Conservation (phyloP, 2,329 filamentous ascomycete genomes). For the Cryoendolithus antarcticus region DNA sequence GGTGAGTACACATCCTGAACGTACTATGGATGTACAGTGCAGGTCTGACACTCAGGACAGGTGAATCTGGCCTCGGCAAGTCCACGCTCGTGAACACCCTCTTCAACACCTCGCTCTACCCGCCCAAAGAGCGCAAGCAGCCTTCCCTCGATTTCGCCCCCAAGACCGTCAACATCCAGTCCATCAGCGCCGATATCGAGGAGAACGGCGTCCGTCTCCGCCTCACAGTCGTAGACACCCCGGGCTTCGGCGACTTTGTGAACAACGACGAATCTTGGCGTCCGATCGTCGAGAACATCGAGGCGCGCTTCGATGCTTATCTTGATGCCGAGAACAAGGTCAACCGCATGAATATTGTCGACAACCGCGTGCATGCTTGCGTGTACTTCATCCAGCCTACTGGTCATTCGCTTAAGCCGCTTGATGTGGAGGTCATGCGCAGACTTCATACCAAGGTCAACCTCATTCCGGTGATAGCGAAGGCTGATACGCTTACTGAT, state of each 20-base stretch:
- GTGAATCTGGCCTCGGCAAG: conserved; percentile 98
- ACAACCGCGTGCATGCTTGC: conserved; percentile 97
- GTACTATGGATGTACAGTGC: conserved; percentile 1
- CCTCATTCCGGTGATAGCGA: conserved; percentile 96
- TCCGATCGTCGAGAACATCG: conserved; percentile 98
- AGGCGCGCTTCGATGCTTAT: conserved; percentile 97
- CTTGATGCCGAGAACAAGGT: conserved; percentile 99
- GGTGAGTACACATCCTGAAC: conserved; percentile 50
- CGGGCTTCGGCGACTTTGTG: conserved; percentile 96
- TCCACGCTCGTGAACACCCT: conserved; percentile 98
- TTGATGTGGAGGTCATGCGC: conserved; percentile 99
- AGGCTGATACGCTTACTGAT: conserved; percentile 94
- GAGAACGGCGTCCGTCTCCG: conserved; percentile 95
- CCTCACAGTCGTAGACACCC: conserved; percentile 92
- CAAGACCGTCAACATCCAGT: conserved; percentile 54
- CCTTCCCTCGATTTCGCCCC: conserved; percentile 96
- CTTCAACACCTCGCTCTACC: conserved; percentile 98
- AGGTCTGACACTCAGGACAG: conserved; percentile 35
- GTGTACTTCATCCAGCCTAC: conserved; percentile 99
- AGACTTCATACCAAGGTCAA: conserved; percentile 99
- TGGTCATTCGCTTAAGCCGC: conserved; percentile 92
- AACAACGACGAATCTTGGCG: conserved; percentile 99
- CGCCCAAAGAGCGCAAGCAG: conserved; percentile 94
- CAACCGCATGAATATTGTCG: conserved; percentile 99
- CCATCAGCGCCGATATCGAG: conserved; percentile 59